Evolutionary conservation across 371 early-diverging fungal genomes (phyloP).

Genomic region (Mortierella sp.): DNA sequence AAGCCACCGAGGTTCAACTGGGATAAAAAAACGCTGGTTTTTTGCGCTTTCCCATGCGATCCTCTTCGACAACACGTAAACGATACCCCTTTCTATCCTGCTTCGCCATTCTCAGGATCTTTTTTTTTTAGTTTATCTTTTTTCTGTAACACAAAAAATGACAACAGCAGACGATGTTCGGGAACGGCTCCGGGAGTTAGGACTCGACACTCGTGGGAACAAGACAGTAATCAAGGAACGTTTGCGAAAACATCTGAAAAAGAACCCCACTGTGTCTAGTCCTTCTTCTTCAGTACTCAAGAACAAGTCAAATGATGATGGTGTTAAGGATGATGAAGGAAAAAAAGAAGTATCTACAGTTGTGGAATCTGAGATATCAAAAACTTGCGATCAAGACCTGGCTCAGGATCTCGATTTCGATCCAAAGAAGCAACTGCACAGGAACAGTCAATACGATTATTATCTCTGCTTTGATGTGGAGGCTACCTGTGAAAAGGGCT

Average conservation of each 20-base stretch:
- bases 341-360: neutral
- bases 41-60: too few species aligned
- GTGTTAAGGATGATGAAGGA: too few species aligned
- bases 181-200: slow-evolving; percentile 57
- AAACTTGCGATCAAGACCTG: neutral
- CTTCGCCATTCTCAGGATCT: too few species aligned
- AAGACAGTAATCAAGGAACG: slow-evolving; percentile 64
- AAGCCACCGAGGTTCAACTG: too few species aligned
- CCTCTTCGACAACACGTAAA: too few species aligned
- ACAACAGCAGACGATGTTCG: slow-evolving; percentile 63
- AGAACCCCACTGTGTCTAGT: slow-evolving; percentile 9
- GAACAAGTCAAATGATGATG: neutral
- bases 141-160: too few species aligned
- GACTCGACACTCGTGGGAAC: slow-evolving; percentile 62
- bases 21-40: too few species aligned
- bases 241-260: slow-evolving; percentile 62
- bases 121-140: too few species aligned
- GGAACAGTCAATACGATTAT: slow-evolving; percentile 63
- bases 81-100: too few species aligned
- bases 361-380: neutral
- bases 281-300: neutral
- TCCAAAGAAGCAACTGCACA: slow-evolving; percentile 4
- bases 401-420: neutral
- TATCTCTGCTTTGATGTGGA: slow-evolving; percentile 85
- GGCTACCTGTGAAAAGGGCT: slow-evolving; percentile 79